These are phyloP conservation scores for Amaranthus hypochondriacus DNA, from an alignment of 148 eudicot species.

Conservation along the genomic window DNA sequence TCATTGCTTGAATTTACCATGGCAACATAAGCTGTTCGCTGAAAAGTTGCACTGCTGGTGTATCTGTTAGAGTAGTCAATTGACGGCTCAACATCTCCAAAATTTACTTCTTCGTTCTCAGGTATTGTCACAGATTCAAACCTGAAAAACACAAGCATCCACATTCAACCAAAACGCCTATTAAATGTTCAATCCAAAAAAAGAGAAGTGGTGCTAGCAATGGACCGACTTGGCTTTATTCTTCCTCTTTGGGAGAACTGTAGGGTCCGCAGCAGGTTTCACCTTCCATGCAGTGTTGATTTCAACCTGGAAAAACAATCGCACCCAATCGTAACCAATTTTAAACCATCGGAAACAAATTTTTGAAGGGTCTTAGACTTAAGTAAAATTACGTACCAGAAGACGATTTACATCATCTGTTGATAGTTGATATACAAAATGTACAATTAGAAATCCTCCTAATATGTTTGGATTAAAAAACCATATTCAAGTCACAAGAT, in stretches of 20 bases:
- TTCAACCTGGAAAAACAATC: slow-evolving; percentile 45
- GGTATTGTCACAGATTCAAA: slow-evolving; percentile 78
- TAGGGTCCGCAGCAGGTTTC: slow-evolving; percentile 58
- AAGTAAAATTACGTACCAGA: slow-evolving; percentile 44
- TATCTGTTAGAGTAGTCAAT: slow-evolving; percentile 34
- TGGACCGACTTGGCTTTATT: slow-evolving; percentile 76
- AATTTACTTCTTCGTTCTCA: slow-evolving; percentile 41
- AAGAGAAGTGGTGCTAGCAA: not conserved
- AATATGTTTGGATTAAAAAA: too few relatives aligned
- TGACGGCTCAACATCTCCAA: slow-evolving; percentile 63
- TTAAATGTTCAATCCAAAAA: not conserved
- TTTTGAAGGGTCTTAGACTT: not conserved
- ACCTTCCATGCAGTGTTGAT: slow-evolving; percentile 93
- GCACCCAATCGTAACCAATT: not conserved
- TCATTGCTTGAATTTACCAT: slow-evolving; percentile 44
- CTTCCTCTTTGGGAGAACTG: slow-evolving; percentile 78
- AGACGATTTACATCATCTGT: slow-evolving; percentile 92
- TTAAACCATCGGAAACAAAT: not conserved
- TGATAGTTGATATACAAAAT: slow-evolving; percentile 13
- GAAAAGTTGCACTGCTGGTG: slow-evolving; percentile 44
- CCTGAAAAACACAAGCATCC: slow-evolving; percentile 34
- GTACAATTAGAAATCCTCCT: not conserved
- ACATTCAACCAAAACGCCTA: slow-evolving; percentile 7
- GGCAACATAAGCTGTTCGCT: slow-evolving; percentile 52
- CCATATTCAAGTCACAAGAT: too few relatives aligned